Conservation (phyloP, 768 basidiomycete genomes). For the Mycena venus region DNA sequence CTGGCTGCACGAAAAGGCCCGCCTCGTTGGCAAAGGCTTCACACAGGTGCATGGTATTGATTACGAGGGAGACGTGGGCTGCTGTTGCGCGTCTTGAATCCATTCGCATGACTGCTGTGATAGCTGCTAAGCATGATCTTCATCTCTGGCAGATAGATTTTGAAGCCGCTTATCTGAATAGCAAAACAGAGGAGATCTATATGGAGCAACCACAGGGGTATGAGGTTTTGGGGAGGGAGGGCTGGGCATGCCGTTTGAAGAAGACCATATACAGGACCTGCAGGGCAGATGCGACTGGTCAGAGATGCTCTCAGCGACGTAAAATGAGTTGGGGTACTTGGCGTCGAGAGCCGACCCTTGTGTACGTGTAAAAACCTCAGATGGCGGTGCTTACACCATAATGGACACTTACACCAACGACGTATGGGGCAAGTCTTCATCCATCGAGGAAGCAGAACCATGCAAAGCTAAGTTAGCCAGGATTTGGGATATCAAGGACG, state of each 20-base stretch:
- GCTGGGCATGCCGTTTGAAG: constrained; percentile 9
- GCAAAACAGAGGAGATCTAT: too few species aligned
- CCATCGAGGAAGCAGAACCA: background rate
- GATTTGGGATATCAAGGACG: constrained; percentile 23
- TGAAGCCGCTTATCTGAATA: too few species aligned
- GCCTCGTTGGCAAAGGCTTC: too few species aligned
- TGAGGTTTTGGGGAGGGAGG: constrained; percentile 5
- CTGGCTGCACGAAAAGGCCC: too few species aligned
- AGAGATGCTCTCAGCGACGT: constrained; percentile 10
- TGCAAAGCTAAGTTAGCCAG: constrained; percentile 10
- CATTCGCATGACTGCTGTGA: too few species aligned
- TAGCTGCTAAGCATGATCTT: constrained; percentile 1
- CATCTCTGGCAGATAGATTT: constrained; percentile 15
- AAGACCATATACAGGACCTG: constrained; percentile 26
- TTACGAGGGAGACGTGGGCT: too few species aligned
- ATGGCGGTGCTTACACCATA: background rate
- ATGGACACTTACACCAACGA: constrained; percentile 12
- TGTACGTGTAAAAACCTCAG: constrained; percentile 15
- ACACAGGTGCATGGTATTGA: too few species aligned
- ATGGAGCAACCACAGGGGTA: too few species aligned
- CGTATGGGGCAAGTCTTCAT: constrained; percentile 6
- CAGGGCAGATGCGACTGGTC: constrained; percentile 24
- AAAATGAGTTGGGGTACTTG: constrained; percentile 19
- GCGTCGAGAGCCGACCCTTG: constrained; percentile 19
- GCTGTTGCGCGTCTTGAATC: too few species aligned